phyloP scores from a whole-genome alignment of 1,284 basidiomycete species.

The Phellopilus nigrolimitatus region DNA sequence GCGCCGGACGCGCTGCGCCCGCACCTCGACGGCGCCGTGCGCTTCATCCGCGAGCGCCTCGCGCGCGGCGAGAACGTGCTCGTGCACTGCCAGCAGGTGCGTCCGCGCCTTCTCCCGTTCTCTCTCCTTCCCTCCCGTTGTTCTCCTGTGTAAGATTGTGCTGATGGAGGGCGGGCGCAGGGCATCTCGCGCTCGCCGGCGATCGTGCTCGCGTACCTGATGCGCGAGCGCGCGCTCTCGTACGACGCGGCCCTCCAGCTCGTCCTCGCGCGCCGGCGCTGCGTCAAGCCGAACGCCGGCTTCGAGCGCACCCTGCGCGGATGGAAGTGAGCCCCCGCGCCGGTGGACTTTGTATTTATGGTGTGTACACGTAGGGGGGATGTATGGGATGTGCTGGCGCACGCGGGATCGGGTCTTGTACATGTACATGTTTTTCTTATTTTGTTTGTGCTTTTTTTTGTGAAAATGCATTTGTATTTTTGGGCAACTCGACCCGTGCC shows the following conservation, averaged over 20 bases:
- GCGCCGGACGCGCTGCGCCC: conserved; percentile 45
- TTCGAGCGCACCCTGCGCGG: conserved; percentile 30
- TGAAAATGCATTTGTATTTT: no score
- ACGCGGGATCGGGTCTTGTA: no score
- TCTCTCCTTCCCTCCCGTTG: neutral
- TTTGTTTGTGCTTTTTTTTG: no score
- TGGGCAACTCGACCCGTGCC: no score
- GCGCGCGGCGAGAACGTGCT: conserved; percentile 49
- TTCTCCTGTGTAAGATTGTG: no score
- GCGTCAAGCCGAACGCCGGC: conserved; percentile 67
- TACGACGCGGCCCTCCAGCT: conserved; percentile 57
- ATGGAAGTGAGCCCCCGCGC: conserved; percentile 13
- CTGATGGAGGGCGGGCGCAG: no score
- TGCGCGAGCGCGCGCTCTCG: conserved; percentile 59
- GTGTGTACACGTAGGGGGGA: no score
- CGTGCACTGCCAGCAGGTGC: conserved; percentile 64
- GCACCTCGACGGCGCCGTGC: conserved; percentile 50
- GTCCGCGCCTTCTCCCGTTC: conserved; percentile 21
- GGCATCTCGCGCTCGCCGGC: conserved; percentile 64
- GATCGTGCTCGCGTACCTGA: conserved; percentile 66
- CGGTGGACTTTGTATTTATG: neutral
- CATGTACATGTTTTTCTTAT: no score
- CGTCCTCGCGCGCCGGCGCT: conserved; percentile 57
- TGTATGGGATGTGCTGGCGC: no score
- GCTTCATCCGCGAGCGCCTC: conserved; percentile 50